Conservation (phyloP, 306 rosid genomes). For the Crotalaria pallida region DNA sequence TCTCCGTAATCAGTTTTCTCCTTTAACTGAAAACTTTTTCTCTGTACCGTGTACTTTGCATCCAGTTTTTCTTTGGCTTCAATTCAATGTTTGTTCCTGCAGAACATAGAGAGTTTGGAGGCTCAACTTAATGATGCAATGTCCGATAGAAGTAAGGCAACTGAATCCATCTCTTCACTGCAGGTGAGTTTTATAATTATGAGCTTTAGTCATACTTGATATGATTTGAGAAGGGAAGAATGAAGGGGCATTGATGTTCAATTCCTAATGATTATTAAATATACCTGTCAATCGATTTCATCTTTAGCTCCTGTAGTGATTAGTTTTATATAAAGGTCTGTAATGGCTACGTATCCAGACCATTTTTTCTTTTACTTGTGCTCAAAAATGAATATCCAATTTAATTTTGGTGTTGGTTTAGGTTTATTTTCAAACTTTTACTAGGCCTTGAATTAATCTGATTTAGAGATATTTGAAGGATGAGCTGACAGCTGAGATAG, state of each 20-base stretch:
- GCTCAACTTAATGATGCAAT: slow-evolving; percentile 90
- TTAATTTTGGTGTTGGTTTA: slow-evolving; percentile 1
- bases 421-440: slow-evolving; percentile 9
- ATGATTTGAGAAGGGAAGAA: not conserved
- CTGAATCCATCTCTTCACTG: slow-evolving; percentile 80
- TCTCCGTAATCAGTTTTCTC: not conserved
- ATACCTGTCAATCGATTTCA: not conserved
- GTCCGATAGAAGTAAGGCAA: slow-evolving; percentile 81
- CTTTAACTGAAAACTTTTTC: slow-evolving; percentile 3
- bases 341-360: not conserved
- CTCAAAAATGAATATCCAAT: not conserved
- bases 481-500: slow-evolving; percentile 11
- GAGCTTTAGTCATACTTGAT: not conserved
- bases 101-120: slow-evolving; percentile 90
- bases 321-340: slow-evolving; percentile 11
- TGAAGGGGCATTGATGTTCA: slow-evolving; percentile 1
- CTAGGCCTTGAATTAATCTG: slow-evolving; percentile 16
- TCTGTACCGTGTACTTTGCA: slow-evolving; percentile 2
- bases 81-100: slow-evolving; percentile 27
- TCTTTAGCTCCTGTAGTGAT: slow-evolving; percentile 7
- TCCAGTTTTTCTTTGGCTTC: slow-evolving; percentile 11
- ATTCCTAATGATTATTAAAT: not conserved
- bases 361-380: not conserved
- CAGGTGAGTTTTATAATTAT: slow-evolving; percentile 54
- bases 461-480: slow-evolving; percentile 1